Base-by-base conservation (phyloP, 305 asterid species). In the Rubia balearica region DNA sequence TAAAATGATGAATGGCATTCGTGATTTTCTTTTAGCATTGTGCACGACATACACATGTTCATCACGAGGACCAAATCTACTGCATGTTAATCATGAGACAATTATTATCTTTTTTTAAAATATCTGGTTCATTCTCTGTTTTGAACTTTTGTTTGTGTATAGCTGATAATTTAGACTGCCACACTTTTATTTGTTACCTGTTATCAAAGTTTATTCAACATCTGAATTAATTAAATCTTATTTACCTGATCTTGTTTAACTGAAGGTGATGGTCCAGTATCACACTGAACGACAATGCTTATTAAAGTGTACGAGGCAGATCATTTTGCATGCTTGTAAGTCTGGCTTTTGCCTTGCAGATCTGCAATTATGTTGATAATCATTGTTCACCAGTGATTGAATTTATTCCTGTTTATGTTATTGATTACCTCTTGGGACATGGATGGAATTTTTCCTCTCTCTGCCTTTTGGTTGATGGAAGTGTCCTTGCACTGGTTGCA, bases 301-400 rank as follows among this genome's bases (percentile, higher is more conserved):
- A 79, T 77, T 94, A 88, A 94, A 94, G 87, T 94, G 99, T 89
- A 86, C 92, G 0, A 80, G 92, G 69, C 95, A 86, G 80, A 85
- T 94, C 65, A 83, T 94, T 72, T 81, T 82, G 81, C 90, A 83
- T 71, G 87, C 99, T 51, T 83, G 99, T 94, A 80, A 83, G 97
- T 84, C 45, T 42, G 45, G 72, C 78, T 65, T 68, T 61, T 80
- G 21, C 49, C 64, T 81, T 75, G 67, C 38, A 69, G 71, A 48
- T 69, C 30, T 74, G 62, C 65, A 73, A 61, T 68, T 63, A 75
- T 61, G 42, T 72, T 53, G 41, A 21, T 30, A 13, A 36, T 41
- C 24, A 57, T 61, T 68, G 12, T 49, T 61, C n/a, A 48, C 13
- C 17, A 51, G n/a, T 33, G 4, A 43, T 2, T 68, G 36, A 2